Conservation (phyloP, 495 filamentous ascomycete genomes). For the Geoglossum glabrum region DNA sequence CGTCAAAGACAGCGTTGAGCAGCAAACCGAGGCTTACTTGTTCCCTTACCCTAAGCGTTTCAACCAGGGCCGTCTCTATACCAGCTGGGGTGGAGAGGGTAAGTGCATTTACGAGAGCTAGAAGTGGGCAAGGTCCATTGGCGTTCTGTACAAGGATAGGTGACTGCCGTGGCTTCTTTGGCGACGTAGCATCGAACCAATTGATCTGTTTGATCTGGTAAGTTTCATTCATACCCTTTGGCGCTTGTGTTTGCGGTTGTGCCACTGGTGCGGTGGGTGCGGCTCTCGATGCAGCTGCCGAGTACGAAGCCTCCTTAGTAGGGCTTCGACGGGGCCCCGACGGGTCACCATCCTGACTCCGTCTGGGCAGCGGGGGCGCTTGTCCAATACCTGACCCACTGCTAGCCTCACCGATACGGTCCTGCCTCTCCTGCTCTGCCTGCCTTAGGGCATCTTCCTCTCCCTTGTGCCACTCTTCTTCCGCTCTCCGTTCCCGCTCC, state of each 20-base stretch:
- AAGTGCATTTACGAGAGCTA: slow-evolving; percentile 86
- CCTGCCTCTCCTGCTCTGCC: not conserved
- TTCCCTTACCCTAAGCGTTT: slow-evolving; percentile 56
- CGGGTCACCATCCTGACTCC: slow-evolving; percentile 7
- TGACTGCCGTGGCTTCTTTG: slow-evolving; percentile 29
- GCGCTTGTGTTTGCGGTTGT: not conserved
- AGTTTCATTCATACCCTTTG: slow-evolving; percentile 33
- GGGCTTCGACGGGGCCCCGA: slow-evolving; percentile 9
- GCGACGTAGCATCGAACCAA: slow-evolving; percentile 31
- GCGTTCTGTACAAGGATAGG: slow-evolving; percentile 80
- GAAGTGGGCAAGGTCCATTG: slow-evolving; percentile 83
- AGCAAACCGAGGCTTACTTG: slow-evolving; percentile 72
- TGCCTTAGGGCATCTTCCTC: slow-evolving; percentile 6
- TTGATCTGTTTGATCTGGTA: slow-evolving; percentile 52
- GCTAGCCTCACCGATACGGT: not conserved
- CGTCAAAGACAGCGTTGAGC: slow-evolving; percentile 75
- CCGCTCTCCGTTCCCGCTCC: slow-evolving; percentile 11
- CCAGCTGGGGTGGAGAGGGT: slow-evolving; percentile 53
- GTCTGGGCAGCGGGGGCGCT: slow-evolving; percentile 8
- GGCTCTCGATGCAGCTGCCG: not conserved
- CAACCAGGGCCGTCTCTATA: slow-evolving; percentile 46
- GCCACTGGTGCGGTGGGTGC: not conserved
- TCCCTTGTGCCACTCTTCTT: slow-evolving; percentile 12
- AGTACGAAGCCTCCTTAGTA: not conserved
- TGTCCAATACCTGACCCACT: slow-evolving; percentile 4